Evolutionary conservation across 1,284 basidiomycete genomes (phyloP).

Genomic region (Microstroma glucosiphilum): DNA sequence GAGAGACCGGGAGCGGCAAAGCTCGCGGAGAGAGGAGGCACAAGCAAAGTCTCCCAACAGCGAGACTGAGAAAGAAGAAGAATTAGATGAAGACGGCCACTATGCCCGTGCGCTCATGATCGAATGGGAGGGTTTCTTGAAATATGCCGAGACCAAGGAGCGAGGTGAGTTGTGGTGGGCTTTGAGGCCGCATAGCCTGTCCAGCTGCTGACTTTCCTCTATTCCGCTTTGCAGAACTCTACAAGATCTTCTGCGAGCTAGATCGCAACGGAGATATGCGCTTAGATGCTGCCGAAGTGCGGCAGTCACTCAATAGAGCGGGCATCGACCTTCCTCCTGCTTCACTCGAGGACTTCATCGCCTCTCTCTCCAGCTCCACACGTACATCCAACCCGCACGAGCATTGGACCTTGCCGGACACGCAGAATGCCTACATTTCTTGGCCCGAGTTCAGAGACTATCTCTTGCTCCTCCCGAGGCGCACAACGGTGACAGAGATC

Average conservation of each 20-base stretch:
- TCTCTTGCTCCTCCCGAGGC: conserved; percentile 43
- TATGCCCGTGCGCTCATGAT: conserved; percentile 21
- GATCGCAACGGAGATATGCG: conserved; percentile 46
- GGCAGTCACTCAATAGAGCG: conserved; percentile 33
- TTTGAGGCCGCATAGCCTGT: background rate
- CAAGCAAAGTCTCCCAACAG: background rate
- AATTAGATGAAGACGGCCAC: conserved; percentile 33
- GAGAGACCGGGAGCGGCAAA: background rate
- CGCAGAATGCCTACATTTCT: conserved; percentile 29
- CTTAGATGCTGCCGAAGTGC: conserved; percentile 40
- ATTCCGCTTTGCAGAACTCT: conserved; percentile 25
- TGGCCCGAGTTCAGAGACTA: conserved; percentile 50
- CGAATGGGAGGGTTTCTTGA: conserved; percentile 50
- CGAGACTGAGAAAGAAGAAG: conserved; percentile 9
- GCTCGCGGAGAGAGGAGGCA: background rate
- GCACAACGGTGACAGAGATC: conserved; percentile 44
- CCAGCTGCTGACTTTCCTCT: background rate
- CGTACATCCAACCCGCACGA: conserved; percentile 6
- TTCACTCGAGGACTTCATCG: conserved; percentile 45
- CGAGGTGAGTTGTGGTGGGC: conserved; percentile 21
- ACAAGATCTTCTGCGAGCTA: conserved; percentile 46
- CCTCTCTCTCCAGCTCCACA: conserved; percentile 39
- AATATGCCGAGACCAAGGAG: conserved; percentile 48
- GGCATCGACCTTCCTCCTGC: conserved; percentile 38
- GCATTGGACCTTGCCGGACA: conserved; percentile 12